Evolutionary conservation across 768 basidiomycete species (phyloP).

Genomic region (Russula ochroleuca): DNA sequence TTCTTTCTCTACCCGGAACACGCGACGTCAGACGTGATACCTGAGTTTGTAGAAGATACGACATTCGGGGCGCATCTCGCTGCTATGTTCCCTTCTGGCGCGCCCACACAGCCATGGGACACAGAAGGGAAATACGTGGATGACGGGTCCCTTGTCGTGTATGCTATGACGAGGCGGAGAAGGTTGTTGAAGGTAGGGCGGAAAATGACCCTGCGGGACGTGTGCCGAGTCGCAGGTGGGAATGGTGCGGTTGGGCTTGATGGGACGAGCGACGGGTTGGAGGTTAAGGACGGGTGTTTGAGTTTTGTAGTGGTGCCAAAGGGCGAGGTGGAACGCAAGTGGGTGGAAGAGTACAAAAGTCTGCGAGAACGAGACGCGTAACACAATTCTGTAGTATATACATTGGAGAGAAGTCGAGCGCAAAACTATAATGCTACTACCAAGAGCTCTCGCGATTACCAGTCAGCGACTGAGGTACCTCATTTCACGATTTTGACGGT

Average conservation of each 20-base stretch:
- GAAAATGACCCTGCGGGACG: conserved; percentile 80
- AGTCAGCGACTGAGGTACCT: background rate
- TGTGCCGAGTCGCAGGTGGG: conserved; percentile 59
- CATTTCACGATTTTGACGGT: conserved; percentile 21
- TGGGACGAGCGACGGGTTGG: conserved; percentile 82
- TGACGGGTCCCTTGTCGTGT: conserved; percentile 60
- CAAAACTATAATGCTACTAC: background rate
- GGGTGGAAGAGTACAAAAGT: conserved; percentile 67
- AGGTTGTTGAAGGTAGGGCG: conserved; percentile 87
- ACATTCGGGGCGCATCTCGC: conserved; percentile 74
- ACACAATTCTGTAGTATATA: too few relatives aligned
- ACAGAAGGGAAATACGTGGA: conserved; percentile 57
- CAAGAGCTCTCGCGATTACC: background rate
- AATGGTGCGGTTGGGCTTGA: conserved; percentile 32
- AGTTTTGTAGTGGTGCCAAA: conserved; percentile 76
- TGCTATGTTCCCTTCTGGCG: conserved; percentile 77
- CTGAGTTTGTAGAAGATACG: conserved; percentile 79
- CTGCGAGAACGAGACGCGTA: background rate
- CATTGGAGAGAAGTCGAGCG: background rate
- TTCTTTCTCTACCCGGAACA: conserved; percentile 94
- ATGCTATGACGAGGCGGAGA: conserved; percentile 72
- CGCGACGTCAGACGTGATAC: conserved; percentile 83
- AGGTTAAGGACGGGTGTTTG: conserved; percentile 77
- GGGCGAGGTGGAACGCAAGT: conserved; percentile 70
- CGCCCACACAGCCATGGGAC: conserved; percentile 74